phyloP scores from a whole-genome alignment of 1,284 basidiomycete genomes.

The Cutaneotrichosporon spelunceum region DNA sequence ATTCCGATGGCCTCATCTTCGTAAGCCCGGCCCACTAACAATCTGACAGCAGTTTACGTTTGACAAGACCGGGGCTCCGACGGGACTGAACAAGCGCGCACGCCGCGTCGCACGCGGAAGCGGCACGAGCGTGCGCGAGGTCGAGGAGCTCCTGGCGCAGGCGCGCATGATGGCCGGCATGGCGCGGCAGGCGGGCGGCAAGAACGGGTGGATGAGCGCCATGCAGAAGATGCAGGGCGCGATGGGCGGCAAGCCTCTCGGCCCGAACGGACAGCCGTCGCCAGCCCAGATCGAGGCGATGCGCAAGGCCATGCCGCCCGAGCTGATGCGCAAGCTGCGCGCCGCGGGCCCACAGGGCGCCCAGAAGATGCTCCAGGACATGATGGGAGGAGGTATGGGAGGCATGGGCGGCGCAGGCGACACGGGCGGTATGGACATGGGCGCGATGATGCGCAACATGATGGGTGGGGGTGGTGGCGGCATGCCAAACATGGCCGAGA shows the following conservation, averaged over 20 bases:
- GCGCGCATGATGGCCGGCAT: conserved; percentile 97
- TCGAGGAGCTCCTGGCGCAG: conserved; percentile 92
- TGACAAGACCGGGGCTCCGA: conserved; percentile 77
- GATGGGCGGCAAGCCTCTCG: conserved; percentile 76
- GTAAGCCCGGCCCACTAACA: conserved; percentile 52
- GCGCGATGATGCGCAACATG: conserved; percentile 54
- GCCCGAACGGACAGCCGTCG: conserved; percentile 78
- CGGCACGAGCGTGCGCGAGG: conserved; percentile 94
- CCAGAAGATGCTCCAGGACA: conserved; percentile 92
- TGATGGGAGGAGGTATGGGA: conserved; percentile 95
- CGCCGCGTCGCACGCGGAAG: conserved; percentile 86
- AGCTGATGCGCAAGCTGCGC: conserved; percentile 77
- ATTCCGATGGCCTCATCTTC: conserved; percentile 90
- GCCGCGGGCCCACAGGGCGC: conserved; percentile 73
- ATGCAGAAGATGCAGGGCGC: conserved; percentile 88
- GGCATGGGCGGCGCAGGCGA: conserved; percentile 48
- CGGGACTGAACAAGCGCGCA: conserved; percentile 78
- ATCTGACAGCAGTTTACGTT: conserved; percentile 54
- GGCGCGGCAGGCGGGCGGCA: conserved; percentile 95
- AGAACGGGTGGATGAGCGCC: conserved; percentile 84
- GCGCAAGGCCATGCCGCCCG: conserved; percentile 82
- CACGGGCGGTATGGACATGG: conserved; percentile 63
- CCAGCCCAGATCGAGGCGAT: conserved; percentile 89
- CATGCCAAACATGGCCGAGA: conserved; percentile 53
- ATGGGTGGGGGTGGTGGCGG: conserved; percentile 50